Conservation (phyloP, 2,329 filamentous ascomycete genomes). For the Nemania sp. region DNA sequence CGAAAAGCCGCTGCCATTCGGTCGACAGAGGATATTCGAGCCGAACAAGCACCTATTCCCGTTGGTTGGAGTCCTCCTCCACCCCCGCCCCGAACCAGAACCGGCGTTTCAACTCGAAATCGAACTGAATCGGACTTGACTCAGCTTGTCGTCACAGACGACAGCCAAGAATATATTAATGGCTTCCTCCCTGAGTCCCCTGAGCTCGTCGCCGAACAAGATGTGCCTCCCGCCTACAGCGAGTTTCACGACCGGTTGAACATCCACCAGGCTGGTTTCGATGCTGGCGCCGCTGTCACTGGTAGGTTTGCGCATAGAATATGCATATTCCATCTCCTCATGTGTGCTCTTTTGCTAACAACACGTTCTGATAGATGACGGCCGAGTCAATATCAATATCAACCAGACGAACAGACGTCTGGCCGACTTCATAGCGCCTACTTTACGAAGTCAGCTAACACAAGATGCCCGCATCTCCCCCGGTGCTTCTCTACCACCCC, state of each 20-base stretch:
- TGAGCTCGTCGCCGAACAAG: slow-evolving; percentile 47
- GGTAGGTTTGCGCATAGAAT: slow-evolving; percentile 42
- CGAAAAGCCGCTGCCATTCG: background rate
- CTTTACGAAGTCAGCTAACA: slow-evolving; percentile 61
- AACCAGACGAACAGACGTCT: slow-evolving; percentile 70
- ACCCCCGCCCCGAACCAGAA: background rate
- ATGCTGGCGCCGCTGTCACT: slow-evolving; percentile 64
- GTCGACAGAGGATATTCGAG: background rate
- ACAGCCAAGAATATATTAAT: slow-evolving; percentile 37
- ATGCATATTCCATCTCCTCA: background rate
- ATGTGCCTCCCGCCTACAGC: slow-evolving; percentile 63
- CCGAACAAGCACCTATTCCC: slow-evolving; percentile 18
- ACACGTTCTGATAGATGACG: slow-evolving; percentile 60
- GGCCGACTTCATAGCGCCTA: slow-evolving; percentile 68
- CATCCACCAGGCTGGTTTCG: slow-evolving; percentile 65
- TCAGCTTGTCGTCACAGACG: slow-evolving; percentile 45
- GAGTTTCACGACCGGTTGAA: slow-evolving; percentile 60
- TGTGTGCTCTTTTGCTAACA: slow-evolving; percentile 15
- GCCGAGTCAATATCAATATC: slow-evolving; percentile 79
- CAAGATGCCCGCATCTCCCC: slow-evolving; percentile 47
- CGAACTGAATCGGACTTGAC: slow-evolving; percentile 30
- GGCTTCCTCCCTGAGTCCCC: slow-evolving; percentile 42
- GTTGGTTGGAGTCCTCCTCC: background rate
- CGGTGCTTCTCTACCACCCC: slow-evolving; percentile 59
- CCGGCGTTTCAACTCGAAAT: background rate